These are phyloP conservation scores for Nicotiana noctiflora DNA, from an alignment of 257 asterid genomes.

Conservation along the genomic window DNA sequence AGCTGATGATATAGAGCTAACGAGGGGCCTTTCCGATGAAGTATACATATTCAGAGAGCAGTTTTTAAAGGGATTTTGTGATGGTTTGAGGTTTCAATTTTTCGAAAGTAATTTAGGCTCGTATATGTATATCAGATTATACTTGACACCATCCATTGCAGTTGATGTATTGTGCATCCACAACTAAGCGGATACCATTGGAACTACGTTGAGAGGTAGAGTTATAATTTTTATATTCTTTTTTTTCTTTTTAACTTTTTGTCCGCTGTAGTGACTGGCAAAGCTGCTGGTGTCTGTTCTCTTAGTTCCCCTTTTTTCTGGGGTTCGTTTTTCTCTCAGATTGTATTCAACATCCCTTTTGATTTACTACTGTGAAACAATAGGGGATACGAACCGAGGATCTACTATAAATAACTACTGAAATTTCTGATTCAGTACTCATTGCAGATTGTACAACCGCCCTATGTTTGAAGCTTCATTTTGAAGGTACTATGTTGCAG, in stretches of 20 bases:
- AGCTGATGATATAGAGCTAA: slow-evolving; percentile 47
- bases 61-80: slow-evolving; percentile 1
- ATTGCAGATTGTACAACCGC: not conserved
- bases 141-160: slow-evolving; percentile 47
- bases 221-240: slow-evolving; percentile 29
- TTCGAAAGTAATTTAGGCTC: slow-evolving; percentile 36
- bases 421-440: slow-evolving; percentile 27
- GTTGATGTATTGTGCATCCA: slow-evolving; percentile 41
- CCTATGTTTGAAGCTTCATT: not conserved
- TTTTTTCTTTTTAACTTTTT: slow-evolving; percentile 18
- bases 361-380: slow-evolving; percentile 44
- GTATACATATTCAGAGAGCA: slow-evolving; percentile 20
- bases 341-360: slow-evolving; percentile 49
- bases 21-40: slow-evolving; percentile 28
- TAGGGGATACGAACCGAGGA: slow-evolving; percentile 35
- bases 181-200: slow-evolving; percentile 34
- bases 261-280: slow-evolving; percentile 41
- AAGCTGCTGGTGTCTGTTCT: slow-evolving; percentile 25
- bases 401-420: slow-evolving; percentile 41
- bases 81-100: not conserved
- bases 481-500: not conserved
- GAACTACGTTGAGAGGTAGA: slow-evolving; percentile 33
- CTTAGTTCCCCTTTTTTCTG: slow-evolving; percentile 19
- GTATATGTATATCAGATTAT: slow-evolving; percentile 48
- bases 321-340: slow-evolving; percentile 36